phyloP scores from a whole-genome alignment of 2,329 filamentous ascomycete genomes.

The Macrophomina pseudophaseolina region DNA sequence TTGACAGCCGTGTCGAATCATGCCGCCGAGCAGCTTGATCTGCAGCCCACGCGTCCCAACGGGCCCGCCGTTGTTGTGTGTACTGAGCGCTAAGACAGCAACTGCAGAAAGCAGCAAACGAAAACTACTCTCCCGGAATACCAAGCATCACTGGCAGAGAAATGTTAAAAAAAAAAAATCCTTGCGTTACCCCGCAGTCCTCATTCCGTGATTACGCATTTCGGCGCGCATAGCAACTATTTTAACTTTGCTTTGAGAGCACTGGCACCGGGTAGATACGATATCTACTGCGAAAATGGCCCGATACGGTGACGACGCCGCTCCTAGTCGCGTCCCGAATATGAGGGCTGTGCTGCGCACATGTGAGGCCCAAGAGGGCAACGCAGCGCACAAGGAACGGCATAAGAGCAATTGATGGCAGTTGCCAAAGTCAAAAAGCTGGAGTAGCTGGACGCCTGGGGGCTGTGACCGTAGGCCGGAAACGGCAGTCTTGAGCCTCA shows the following conservation, averaged over 20 bases:
- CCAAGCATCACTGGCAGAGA: neutral
- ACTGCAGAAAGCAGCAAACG: neutral
- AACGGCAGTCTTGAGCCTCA: conserved; percentile 11
- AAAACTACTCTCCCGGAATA: neutral
- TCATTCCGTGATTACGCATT: conserved; percentile 3
- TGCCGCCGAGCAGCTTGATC: conserved; percentile 8
- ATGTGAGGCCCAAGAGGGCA: neutral
- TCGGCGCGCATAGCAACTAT: neutral
- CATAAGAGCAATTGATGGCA: neutral
- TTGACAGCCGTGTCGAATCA: neutral
- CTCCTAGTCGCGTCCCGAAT: neutral
- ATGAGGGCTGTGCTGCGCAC: neutral
- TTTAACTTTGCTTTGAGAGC: conserved; percentile 20
- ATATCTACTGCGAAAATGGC: conserved; percentile 1
- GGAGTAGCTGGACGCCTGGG: conserved; percentile 4
- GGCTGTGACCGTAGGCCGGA: conserved; percentile 2
- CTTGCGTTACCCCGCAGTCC: conserved; percentile 4
- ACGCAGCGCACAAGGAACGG: neutral
- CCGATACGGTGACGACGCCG: conserved; percentile 2
- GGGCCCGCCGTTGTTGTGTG: neutral
- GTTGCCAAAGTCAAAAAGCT: conserved; percentile 1
- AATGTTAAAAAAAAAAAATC: neutral
- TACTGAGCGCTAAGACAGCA: neutral
- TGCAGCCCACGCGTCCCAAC: neutral
- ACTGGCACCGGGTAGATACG: neutral